Evolutionary conservation across 2,329 filamentous ascomycete genomes (phyloP).

Genomic region (Daldinia sp.): DNA sequence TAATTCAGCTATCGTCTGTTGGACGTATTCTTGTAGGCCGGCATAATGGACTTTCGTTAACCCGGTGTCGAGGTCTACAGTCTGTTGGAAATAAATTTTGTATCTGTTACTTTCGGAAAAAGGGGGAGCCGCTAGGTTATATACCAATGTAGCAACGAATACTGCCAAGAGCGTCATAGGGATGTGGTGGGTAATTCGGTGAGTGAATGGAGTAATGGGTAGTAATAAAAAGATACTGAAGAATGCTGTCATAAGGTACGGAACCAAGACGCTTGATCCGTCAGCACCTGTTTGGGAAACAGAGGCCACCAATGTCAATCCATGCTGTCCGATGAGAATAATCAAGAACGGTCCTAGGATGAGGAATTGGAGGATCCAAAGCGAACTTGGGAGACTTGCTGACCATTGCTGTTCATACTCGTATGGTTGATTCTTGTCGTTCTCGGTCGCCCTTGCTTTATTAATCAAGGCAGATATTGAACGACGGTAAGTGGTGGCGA

Average conservation of each 20-base stretch:
- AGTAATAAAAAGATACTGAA: constrained; percentile 77
- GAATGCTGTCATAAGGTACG: constrained; percentile 74
- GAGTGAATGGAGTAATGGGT: constrained; percentile 83
- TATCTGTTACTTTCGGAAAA: constrained; percentile 82
- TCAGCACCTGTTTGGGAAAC: constrained; percentile 85
- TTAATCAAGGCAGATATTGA: constrained; percentile 51
- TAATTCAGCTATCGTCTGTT: constrained; percentile 70
- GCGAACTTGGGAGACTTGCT: constrained; percentile 77
- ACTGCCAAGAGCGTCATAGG: constrained; percentile 79
- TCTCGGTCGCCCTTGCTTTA: constrained; percentile 43
- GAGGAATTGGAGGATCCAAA: constrained; percentile 88
- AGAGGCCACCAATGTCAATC: constrained; percentile 74
- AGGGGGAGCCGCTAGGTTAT: constrained; percentile 87
- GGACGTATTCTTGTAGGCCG: constrained; percentile 73
- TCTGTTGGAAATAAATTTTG: constrained; percentile 88
- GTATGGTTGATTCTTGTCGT: constrained; percentile 55
- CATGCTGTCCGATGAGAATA: constrained; percentile 79
- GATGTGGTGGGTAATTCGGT: constrained; percentile 84
- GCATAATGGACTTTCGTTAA: constrained; percentile 73
- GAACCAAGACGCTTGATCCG: constrained; percentile 74
- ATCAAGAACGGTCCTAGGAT: constrained; percentile 80
- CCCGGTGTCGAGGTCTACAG: constrained; percentile 78
- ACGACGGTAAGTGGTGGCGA: constrained; percentile 64
- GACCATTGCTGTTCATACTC: constrained; percentile 88
- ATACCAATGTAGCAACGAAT: constrained; percentile 78